A percentile compares a stretch with the other conserved stretches of the same genome.
Evolutionary conservation across 2,329 filamentous ascomycete genomes (phyloP).

Genomic region (Fusarium torulosum): DNA sequence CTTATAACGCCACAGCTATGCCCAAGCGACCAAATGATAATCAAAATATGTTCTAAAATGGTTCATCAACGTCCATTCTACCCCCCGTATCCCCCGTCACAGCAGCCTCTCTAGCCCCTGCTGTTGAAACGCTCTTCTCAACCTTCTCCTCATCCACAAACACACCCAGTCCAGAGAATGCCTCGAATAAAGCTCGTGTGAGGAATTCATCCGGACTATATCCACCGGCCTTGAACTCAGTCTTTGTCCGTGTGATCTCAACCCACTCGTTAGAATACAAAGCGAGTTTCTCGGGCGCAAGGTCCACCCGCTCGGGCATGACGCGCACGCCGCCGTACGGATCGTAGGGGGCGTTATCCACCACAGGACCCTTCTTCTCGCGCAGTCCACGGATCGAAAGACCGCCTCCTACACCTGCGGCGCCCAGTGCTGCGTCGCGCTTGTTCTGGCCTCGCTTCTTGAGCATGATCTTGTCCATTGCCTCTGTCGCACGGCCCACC

Average conservation of each 20-base stretch:
- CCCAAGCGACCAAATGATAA: slow-evolving; percentile 11
- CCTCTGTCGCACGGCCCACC: slow-evolving; percentile 69
- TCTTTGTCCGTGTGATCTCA: slow-evolving; percentile 73
- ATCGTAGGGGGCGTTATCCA: slow-evolving; percentile 82
- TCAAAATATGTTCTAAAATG: slow-evolving; percentile 52
- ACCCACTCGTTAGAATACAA: slow-evolving; percentile 83
- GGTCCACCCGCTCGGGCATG: slow-evolving; percentile 74
- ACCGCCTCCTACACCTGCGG: slow-evolving; percentile 48
- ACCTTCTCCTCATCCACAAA: slow-evolving; percentile 84
- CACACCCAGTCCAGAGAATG: slow-evolving; percentile 89
- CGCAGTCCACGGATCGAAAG: slow-evolving; percentile 85
- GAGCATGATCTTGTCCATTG: slow-evolving; percentile 72
- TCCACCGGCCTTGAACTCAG: slow-evolving; percentile 79
- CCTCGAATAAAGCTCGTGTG: slow-evolving; percentile 83
- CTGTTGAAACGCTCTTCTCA: slow-evolving; percentile 53
- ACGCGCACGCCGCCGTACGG: slow-evolving; percentile 84
- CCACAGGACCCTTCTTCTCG: slow-evolving; percentile 62
- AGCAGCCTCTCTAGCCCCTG: slow-evolving; percentile 54
- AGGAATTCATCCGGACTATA: slow-evolving; percentile 88
- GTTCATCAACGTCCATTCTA: slow-evolving; percentile 64
- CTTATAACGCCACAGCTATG: slow-evolving; percentile 48
- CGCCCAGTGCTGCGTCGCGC: slow-evolving; percentile 53
- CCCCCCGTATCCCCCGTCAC: slow-evolving; percentile 49
- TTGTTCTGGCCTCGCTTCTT: slow-evolving; percentile 76
- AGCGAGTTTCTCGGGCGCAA: slow-evolving; percentile 64